phyloP scores from a whole-genome alignment of 768 basidiomycete genomes.

The Auricularia sp. region DNA sequence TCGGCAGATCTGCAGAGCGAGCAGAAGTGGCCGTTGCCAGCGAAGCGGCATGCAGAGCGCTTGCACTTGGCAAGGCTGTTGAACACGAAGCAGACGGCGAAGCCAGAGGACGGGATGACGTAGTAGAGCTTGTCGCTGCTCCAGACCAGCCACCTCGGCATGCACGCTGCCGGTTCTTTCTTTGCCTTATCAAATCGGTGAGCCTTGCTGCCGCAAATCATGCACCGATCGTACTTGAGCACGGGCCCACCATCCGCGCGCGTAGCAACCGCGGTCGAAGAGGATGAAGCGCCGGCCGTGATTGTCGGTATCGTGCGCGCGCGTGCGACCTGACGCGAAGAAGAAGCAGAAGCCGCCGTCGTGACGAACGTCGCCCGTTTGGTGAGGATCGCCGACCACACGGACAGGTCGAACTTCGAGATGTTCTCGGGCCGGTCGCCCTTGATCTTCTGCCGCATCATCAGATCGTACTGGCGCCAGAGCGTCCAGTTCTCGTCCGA shows the following conservation, averaged over 20 bases:
- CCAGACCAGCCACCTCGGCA: not conserved
- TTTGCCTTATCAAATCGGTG: too few relatives aligned
- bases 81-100: not conserved
- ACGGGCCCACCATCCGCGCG: too few relatives aligned
- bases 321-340: too few relatives aligned
- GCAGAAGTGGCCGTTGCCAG: not conserved
- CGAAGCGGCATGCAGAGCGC: not conserved
- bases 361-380: too few relatives aligned
- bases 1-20: not conserved
- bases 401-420: too few relatives aligned
- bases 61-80: not conserved
- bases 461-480: constrained; percentile 1
- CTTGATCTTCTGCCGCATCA: not conserved
- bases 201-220: too few relatives aligned
- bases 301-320: too few relatives aligned
- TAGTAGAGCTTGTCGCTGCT: not conserved
- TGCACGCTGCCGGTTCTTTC: not conserved
- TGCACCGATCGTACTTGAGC: too few relatives aligned
- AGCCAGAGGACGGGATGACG: not conserved
- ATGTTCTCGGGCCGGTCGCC: not conserved
- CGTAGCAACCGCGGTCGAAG: too few relatives aligned
- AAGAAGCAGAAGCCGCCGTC: too few relatives aligned
- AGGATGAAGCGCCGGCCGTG: too few relatives aligned
- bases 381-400: too few relatives aligned
- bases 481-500: not conserved